These are phyloP conservation scores for Maudiozyma serrabonitensis DNA, from an alignment of 805 yeast species.

Conservation along the genomic window DNA sequence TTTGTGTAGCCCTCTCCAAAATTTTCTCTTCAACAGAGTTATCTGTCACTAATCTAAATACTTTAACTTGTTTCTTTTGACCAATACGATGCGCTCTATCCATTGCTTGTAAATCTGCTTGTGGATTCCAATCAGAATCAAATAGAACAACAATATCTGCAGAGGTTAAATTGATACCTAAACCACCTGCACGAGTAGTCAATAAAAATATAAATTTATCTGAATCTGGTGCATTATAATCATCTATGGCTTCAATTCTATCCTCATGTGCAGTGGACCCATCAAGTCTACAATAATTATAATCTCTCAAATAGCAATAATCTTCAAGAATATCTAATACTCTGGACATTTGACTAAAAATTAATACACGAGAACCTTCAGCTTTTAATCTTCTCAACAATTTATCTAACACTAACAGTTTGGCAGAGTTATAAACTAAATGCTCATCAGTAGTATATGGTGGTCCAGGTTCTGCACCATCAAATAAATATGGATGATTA, in stretches of 20 bases:
- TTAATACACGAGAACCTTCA: slow-evolving; percentile 70
- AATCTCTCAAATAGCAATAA: slow-evolving; percentile 61
- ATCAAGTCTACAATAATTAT: slow-evolving; percentile 68
- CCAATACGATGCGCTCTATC: slow-evolving; percentile 86
- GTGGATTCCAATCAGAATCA: slow-evolving; percentile 87
- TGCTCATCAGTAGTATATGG: slow-evolving; percentile 83
- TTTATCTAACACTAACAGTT: slow-evolving; percentile 62
- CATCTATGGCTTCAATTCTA: slow-evolving; percentile 67
- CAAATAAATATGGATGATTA: slow-evolving; percentile 76
- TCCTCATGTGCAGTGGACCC: slow-evolving; percentile 77
- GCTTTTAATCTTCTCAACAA: slow-evolving; percentile 48
- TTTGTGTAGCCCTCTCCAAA: slow-evolving; percentile 72
- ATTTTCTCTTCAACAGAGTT: slow-evolving; percentile 80
- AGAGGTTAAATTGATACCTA: slow-evolving; percentile 74
- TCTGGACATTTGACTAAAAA: slow-evolving; percentile 78
- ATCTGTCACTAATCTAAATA: slow-evolving; percentile 67
- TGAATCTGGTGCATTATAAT: slow-evolving; percentile 65
- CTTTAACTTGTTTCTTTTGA: slow-evolving; percentile 74
- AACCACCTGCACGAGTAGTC: slow-evolving; percentile 85
- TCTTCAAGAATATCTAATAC: slow-evolving; percentile 74
- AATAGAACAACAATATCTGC: slow-evolving; percentile 69
- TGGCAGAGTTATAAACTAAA: slow-evolving; percentile 61
- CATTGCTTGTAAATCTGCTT: slow-evolving; percentile 84
- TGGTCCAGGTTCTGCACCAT: slow-evolving; percentile 87
- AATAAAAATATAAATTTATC: slow-evolving; percentile 63